Evolutionary conservation across 179 eudicot species (phyloP), one percentile per base, ranked within the genome.

Genomic region (Amaranthus tricolor): DNA sequence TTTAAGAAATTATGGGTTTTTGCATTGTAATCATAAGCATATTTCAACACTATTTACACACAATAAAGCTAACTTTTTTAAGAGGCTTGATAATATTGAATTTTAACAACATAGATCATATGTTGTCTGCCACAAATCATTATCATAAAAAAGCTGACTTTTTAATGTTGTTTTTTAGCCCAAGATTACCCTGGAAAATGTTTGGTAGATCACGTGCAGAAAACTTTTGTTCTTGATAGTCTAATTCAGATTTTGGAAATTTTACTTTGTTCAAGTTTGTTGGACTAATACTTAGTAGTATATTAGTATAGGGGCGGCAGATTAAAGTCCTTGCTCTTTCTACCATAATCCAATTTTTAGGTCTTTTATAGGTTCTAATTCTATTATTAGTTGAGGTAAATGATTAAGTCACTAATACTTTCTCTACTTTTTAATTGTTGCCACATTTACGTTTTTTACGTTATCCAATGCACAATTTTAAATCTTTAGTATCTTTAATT

Each of bases 301-400:
- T 31, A 31, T 31, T 31, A 5, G 47, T 59, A 6, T 61, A 69
- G 68, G 73, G 78, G 71, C 47, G 78, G 74, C 68, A 68, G 60
- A 68, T 31, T 31, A 12, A 67, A 56, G 19, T 49, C n/a, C 17
- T 76, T 67, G 60, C 43, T 75, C 12, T 40, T 50, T 24, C 7
- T 57, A 40, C 50, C 21, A 9, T 31, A 62, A 53, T 44, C 53
- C 49, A 40, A 50, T 8, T 8, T 61, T 50, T 50, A 11, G 44
- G 60, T 69, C 3, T 50, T 21, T 44, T 16, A 44, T 74, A 50
- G 43, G 24, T 63, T 52, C 31, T 10, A 15, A 16, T 64, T 63
- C 70, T 64, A 74, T 63, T 52, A 15, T 74, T 51, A 53, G 62
- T 0, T 6, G 9, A 54, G 45, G 8, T 20, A 64, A 52, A 64